phyloP scores from a whole-genome alignment of 2,329 filamentous ascomycete species.

The Metarhizium album region DNA sequence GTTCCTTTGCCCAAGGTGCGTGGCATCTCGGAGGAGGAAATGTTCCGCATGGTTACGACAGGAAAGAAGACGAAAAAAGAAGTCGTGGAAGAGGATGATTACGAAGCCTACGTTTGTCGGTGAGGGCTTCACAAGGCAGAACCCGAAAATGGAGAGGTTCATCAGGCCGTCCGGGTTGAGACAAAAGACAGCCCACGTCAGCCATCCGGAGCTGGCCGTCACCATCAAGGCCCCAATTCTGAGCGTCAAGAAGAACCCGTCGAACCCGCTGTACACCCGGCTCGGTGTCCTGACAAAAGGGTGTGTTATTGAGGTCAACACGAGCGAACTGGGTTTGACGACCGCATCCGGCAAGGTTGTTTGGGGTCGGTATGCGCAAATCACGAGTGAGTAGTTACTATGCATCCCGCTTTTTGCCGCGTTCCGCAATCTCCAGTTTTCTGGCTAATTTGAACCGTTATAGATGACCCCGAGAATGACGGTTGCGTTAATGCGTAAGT shows the following conservation, averaged over 20 bases:
- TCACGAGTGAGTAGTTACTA: constrained; percentile 21
- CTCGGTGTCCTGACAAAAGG: constrained; percentile 82
- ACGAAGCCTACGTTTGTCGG: constrained; percentile 66
- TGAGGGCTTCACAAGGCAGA: constrained; percentile 76
- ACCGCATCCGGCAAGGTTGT: constrained; percentile 88
- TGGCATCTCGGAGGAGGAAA: constrained; percentile 86
- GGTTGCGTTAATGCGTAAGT: constrained; percentile 28
- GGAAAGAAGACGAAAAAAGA: constrained; percentile 92
- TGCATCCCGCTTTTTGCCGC: too few species aligned
- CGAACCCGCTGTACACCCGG: constrained; percentile 85
- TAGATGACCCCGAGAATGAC: constrained; percentile 35
- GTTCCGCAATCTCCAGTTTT: too few species aligned
- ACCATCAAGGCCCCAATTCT: constrained; percentile 81
- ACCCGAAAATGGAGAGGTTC: constrained; percentile 63
- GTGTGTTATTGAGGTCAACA: constrained; percentile 77
- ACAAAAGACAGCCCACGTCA: constrained; percentile 44
- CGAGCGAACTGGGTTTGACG: constrained; percentile 80
- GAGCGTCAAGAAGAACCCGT: constrained; percentile 55
- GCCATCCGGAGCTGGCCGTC: constrained; percentile 69
- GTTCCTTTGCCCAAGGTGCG: constrained; percentile 91
- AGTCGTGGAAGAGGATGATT: constrained; percentile 58
- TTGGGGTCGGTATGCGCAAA: constrained; percentile 68
- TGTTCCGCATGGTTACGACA: constrained; percentile 95
- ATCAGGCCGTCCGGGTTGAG: constrained; percentile 39
- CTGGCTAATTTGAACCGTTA: too few species aligned